Percentiles rank a stretch among this genome's conserved stretches.
Conservation (phyloP, 2,329 filamentous ascomycete species). For the Beauveria brongniartii region DNA sequence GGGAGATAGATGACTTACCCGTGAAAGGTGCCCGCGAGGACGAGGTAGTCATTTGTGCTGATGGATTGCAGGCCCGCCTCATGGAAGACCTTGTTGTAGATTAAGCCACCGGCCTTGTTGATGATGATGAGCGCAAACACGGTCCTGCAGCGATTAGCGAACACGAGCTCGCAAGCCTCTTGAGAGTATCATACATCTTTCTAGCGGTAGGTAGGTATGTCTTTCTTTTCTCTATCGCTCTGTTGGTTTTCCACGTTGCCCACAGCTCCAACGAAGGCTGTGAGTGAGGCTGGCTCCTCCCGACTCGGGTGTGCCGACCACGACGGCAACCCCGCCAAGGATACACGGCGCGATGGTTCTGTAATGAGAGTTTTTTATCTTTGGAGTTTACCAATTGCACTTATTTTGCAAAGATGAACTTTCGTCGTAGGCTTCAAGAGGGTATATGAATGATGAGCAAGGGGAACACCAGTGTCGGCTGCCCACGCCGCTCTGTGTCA, state of each 20-base stretch:
- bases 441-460: constrained; percentile 2
- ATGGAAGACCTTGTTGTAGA: constrained; percentile 93
- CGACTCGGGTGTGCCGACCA: neutral
- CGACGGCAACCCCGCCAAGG: neutral
- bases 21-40: constrained; percentile 94
- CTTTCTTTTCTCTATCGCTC: neutral
- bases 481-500: neutral
- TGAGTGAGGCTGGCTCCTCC: neutral
- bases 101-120: constrained; percentile 94
- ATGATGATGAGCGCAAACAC: constrained; percentile 95
- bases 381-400: neutral
- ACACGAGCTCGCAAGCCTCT: neutral
- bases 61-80: constrained; percentile 78
- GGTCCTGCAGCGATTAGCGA: constrained; percentile 52
- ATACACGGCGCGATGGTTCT: too few relatives aligned
- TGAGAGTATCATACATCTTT: neutral
- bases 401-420: neutral
- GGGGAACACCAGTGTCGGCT: neutral
- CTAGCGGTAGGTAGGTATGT: neutral
- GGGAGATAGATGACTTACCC: constrained; percentile 46
- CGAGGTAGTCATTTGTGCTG: constrained; percentile 91
- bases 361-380: neutral
- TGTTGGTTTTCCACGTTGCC: neutral
- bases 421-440: neutral
- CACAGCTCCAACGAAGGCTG: neutral